Evolutionary conservation across 73 alveolate genomes (phyloP).

Genomic region (Paraurostyla sp.): DNA sequence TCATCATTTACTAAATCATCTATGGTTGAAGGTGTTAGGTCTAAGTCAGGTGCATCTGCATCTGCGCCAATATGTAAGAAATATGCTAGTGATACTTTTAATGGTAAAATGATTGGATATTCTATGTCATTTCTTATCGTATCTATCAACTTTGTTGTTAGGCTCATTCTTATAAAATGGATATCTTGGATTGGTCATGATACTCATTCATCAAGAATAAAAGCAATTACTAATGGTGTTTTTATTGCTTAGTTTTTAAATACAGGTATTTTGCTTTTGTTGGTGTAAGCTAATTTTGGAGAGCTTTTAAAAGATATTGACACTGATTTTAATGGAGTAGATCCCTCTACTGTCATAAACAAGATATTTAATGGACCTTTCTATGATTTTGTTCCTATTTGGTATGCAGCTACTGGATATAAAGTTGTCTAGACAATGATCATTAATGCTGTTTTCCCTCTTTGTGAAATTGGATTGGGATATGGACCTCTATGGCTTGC

Average conservation of each 20-base stretch:
- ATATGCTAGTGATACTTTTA: conserved; percentile 5
- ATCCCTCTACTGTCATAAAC: conserved; percentile 5
- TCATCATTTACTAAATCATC: not conserved
- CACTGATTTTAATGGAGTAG: conserved; percentile 6
- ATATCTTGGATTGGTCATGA: conserved; percentile 53
- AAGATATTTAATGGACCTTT: conserved; percentile 67
- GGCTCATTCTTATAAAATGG: conserved; percentile 24
- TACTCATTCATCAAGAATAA: conserved; percentile 49
- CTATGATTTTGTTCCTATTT: conserved; percentile 64
- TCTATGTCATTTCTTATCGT: conserved; percentile 52
- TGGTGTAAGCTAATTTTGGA: conserved; percentile 70
- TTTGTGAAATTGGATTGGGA: conserved; percentile 44
- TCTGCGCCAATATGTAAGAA: conserved; percentile 35
- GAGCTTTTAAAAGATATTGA: conserved; percentile 24
- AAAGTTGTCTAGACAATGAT: conserved; percentile 62
- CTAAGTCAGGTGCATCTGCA: not conserved
- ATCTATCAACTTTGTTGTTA: conserved; percentile 47
- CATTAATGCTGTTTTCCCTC: conserved; percentile 64
- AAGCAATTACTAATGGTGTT: conserved; percentile 49
- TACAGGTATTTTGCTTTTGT: conserved; percentile 63
- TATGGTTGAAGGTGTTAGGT: not conserved
- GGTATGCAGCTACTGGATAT: conserved; percentile 76
- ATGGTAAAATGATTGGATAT: conserved; percentile 24
- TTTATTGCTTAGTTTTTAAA: conserved; percentile 66
- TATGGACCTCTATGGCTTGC: conserved; percentile 51